Percentiles rank a stretch among this genome's conserved stretches.
These are phyloP conservation scores for Fusarium torulosum DNA, from an alignment of 2,329 filamentous ascomycete genomes.

Conservation along the genomic window DNA sequence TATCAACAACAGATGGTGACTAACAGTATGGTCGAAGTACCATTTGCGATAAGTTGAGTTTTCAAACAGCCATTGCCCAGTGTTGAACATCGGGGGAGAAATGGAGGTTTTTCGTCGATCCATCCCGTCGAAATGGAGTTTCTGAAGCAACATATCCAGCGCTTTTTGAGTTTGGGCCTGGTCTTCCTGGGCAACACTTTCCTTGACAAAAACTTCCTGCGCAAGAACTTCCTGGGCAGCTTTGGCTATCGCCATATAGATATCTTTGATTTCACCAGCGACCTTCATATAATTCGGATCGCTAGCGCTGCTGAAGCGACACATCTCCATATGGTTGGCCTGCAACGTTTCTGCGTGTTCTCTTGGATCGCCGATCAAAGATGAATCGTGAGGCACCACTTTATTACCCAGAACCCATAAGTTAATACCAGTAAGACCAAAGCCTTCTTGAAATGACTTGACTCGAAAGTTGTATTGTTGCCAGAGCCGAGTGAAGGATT, in stretches of 20 bases:
- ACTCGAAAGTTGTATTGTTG: constrained; percentile 21
- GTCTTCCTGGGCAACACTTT: too few relatives aligned
- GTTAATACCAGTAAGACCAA: background rate
- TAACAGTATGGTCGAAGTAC: too few relatives aligned
- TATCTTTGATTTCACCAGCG: constrained; percentile 3
- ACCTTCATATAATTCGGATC: constrained; percentile 36
- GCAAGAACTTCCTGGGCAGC: background rate
- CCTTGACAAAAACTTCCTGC: too few relatives aligned
- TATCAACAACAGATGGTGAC: too few relatives aligned
- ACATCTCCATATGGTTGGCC: constrained; percentile 32
- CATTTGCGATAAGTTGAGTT: too few relatives aligned
- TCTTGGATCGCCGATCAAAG: constrained; percentile 12
- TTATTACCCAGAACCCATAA: constrained; percentile 12
- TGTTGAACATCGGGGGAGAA: too few relatives aligned
- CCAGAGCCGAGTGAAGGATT: constrained; percentile 29
- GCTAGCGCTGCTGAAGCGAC: background rate
- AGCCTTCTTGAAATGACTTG: constrained; percentile 37
- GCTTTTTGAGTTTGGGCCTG: too few relatives aligned
- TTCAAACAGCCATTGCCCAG: too few relatives aligned
- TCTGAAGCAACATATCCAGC: too few relatives aligned
- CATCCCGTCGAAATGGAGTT: too few relatives aligned
- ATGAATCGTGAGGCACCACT: constrained; percentile 31
- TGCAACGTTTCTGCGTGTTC: constrained; percentile 34
- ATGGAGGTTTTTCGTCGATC: too few relatives aligned
- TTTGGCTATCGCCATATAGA: background rate